A percentile compares a stretch with the other conserved stretches of the same genome.
phyloP scores from a whole-genome alignment of 2,329 filamentous ascomycete species.

The Trichoderma citrinoviride region DNA sequence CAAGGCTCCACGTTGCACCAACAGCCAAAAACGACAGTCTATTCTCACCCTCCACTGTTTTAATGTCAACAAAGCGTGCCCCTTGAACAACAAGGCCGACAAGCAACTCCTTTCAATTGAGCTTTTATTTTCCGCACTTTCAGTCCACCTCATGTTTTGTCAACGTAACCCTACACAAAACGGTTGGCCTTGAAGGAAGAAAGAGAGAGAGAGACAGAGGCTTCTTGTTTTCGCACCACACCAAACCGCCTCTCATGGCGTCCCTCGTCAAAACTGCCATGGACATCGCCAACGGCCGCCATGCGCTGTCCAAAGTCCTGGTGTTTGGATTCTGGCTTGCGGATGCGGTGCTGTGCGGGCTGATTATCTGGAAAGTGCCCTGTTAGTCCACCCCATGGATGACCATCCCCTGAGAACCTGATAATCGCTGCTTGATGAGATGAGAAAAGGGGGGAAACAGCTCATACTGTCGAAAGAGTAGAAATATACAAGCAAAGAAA shows the following conservation, averaged over 20 bases:
- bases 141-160: background rate
- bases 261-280: constrained; percentile 35
- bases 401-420: too few species aligned
- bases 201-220: background rate
- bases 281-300: constrained; percentile 49
- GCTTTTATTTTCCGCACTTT: background rate
- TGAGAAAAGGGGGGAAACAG: background rate
- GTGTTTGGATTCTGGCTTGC: constrained; percentile 63
- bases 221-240: background rate
- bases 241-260: constrained; percentile 29
- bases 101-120: background rate
- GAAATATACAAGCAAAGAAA: background rate
- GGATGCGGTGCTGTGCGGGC: constrained; percentile 68
- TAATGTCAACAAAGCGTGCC: background rate
- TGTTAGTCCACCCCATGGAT: constrained; percentile 55
- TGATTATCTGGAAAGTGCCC: constrained; percentile 77
- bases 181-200: background rate
- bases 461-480: background rate
- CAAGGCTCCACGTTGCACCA: constrained; percentile 3
- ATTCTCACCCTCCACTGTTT: background rate
- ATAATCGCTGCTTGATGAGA: too few species aligned
- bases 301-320: constrained; percentile 49
- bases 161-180: background rate
- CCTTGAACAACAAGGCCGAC: background rate
- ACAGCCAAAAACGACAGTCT: background rate